Base-by-base conservation (phyloP, 768 basidiomycete genomes). In the Psilocybe azurescens region DNA sequence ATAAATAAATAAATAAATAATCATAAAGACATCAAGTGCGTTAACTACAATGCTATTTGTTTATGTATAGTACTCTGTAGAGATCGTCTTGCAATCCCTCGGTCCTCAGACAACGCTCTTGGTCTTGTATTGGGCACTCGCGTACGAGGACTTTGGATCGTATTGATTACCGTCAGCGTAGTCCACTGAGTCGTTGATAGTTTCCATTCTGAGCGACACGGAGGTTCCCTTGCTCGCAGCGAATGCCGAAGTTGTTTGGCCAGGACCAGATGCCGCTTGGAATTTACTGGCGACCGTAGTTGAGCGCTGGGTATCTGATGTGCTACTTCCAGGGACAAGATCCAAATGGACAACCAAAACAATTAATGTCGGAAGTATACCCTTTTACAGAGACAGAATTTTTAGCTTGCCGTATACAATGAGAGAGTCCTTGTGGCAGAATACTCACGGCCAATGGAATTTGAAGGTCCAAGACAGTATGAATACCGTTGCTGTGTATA, bases 281-380 rank as follows among this genome's bases (percentile, higher is more conserved):
- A 44, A 44, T 44, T 44, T 44, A 16, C 41, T 44, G 11, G 14
- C 14, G 5, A 44, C 41, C 14, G 41, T 39, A 8, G 38, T 39
- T 8, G 38, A 39, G 49, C 49, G 20, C 18, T 50, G 32, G 14
- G 20, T 52, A 29, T 52, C 50, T 6, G 50, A 30, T 14, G 10
- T 13, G 50, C 16, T 24, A 14, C 41, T 56, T 33, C 55, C 55
- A 8, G 55, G 55, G 8, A 56, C 55, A 13, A 56, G 55, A 16
- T 56, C 55, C n/a, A 56, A 29, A 28, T 56, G 55, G 7, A 56
- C 55, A 28, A 56, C 41, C 14, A 56, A 16, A 18, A 56, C 55
- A n/a, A 56, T 56, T 4, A 56, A 32, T 7, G 55, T 56, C n/a
- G 55, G 55, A 44, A 56, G 55, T 3, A 56, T 46, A 28, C 55